Evolutionary conservation across 2,329 filamentous ascomycete species (phyloP), one percentile per base, ranked within the genome.

Genomic region (Fusarium lyarnte): DNA sequence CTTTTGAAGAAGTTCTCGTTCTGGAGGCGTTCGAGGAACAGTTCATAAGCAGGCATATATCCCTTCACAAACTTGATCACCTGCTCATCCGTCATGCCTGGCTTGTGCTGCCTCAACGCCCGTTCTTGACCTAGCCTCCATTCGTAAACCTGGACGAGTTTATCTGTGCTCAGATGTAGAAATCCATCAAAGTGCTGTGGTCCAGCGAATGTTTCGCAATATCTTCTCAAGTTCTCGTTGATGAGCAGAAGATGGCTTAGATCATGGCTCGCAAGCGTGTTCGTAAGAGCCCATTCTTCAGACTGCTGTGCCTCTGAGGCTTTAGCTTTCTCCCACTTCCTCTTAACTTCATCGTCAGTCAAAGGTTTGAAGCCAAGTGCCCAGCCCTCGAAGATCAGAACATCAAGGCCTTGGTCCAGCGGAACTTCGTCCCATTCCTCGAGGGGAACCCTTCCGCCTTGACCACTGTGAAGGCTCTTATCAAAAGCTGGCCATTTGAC

Each of bases 321-420:
- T 21, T 46, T 74, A 23, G 63, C 73, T 17, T 53, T 25, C 11
- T 75, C 55, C 76, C 74, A 77, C 45, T 76, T 75, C 1, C 57
- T n/a, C 2, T 54, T 60, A 12, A 74, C 47, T 4, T 67, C 66
- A 6, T 71, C 59, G 12, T 60, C 27, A 1, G 55, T 64, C 13
- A 76, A 49, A 7, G 70, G 69, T 14, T 72, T 63, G 36, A 76
- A 77, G 3, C 74, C 76, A 5, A 78, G 72, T 25, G 72, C 75
- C 74, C 74, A 77, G 17, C 76, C 74, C 35, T 77, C 76, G 9
- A 77, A 77, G 2, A 77, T 75, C 3, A 77, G 58, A 7, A 77
- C 74, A 13, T 77, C 72, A 0, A 77, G 62, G 12, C 58, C 49
- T 29, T 67, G 11, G 1, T 21, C 49, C 8, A 68, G 45, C 3